Conservation (phyloP, 2,329 filamentous ascomycete genomes). For the Claviceps sp. region DNA sequence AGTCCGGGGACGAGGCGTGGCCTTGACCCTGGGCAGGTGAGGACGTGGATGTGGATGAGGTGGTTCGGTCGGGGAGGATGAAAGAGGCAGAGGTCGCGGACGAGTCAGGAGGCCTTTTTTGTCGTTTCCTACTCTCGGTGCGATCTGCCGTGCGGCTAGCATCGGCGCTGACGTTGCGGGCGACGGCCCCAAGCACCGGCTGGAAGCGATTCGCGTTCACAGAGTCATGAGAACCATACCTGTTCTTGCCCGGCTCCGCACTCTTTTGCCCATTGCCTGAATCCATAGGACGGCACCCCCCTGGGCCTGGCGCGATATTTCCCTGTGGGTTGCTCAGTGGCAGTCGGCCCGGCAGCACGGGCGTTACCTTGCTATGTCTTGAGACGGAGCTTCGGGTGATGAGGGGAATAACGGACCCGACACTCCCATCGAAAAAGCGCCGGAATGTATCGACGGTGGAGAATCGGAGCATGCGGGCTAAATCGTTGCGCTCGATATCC, state of each 20-base stretch:
- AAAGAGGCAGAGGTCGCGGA: conserved; percentile 1
- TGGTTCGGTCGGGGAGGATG: conserved; percentile 19
- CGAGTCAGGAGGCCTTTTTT: conserved; percentile 14
- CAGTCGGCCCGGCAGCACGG: conserved; percentile 31
- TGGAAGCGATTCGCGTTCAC: conserved; percentile 17
- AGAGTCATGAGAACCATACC: neutral
- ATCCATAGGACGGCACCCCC: conserved; percentile 2
- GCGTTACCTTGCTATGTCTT: conserved; percentile 24
- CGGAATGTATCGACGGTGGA: conserved; percentile 22
- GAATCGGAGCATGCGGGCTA: conserved; percentile 23
- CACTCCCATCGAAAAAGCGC: conserved; percentile 14
- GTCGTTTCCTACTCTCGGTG: conserved; percentile 19
- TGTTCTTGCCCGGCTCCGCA: neutral
- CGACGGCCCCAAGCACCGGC: conserved; percentile 19
- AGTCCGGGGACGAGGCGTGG: conserved; percentile 3
- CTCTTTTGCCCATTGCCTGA: neutral
- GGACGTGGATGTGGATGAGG: conserved; percentile 20
- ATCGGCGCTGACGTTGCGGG: conserved; percentile 15
- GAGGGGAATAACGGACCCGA: conserved; percentile 29
- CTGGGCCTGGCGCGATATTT: conserved; percentile 2
- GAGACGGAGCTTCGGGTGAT: conserved; percentile 32
- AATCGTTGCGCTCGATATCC: conserved; percentile 52
- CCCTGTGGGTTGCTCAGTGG: conserved; percentile 20
- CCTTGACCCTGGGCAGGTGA: neutral
- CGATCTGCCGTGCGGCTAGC: conserved; percentile 3